Conservation (phyloP, 805 yeast species). For the Saccharomycopsis sp. region DNA sequence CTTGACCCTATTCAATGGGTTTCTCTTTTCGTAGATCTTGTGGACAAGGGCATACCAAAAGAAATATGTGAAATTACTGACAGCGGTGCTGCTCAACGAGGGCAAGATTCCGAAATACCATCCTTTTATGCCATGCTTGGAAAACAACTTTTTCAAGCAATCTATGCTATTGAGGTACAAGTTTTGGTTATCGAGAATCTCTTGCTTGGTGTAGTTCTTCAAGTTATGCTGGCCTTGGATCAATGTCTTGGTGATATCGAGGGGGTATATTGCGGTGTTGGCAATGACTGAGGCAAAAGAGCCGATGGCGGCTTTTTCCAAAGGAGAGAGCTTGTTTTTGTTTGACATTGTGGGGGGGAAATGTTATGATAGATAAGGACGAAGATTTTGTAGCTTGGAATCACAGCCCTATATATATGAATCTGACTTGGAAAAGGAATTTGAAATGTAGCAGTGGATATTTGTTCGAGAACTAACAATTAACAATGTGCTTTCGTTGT, state of each 20-base stretch:
- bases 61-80: constrained; percentile 74
- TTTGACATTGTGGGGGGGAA: constrained; percentile 17
- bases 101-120: constrained; percentile 67
- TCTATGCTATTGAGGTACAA: constrained; percentile 52
- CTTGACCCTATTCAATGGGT: constrained; percentile 29
- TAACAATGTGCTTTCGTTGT: not conserved
- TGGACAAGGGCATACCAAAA: constrained; percentile 79
- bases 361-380: too few species aligned
- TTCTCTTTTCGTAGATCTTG: constrained; percentile 38
- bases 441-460: not conserved
- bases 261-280: constrained; percentile 69
- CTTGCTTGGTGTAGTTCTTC: constrained; percentile 19
- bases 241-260: constrained; percentile 68
- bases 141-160: constrained; percentile 50
- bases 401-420: too few species aligned
- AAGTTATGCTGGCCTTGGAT: constrained; percentile 54
- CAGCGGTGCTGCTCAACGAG: constrained; percentile 59
- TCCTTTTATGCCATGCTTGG: constrained; percentile 53
- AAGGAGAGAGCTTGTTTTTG: constrained; percentile 36
- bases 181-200: constrained; percentile 22
- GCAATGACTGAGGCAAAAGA: constrained; percentile 77
- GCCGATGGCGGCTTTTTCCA: constrained; percentile 76
- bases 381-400: too few species aligned
- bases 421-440: too few species aligned
- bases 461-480: not conserved